Evolutionary conservation across 495 filamentous ascomycete species (phyloP).

Genomic region (Daldinia concentrica): DNA sequence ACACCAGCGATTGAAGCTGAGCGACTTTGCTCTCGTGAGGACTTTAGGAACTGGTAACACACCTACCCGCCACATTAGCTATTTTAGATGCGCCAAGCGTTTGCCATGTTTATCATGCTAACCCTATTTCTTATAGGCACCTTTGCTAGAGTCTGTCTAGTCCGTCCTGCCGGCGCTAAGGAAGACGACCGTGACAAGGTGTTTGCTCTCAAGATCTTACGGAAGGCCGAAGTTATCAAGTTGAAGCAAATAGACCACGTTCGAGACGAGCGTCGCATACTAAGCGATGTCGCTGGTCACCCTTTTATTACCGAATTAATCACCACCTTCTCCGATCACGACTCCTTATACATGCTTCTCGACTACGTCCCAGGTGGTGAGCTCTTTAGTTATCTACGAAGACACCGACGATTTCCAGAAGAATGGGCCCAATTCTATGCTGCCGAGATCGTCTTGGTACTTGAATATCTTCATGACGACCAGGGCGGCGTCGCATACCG

Average conservation of each 20-base stretch:
- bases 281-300: conserved; percentile 87
- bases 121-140: conserved; percentile 69
- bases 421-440: conserved; percentile 90
- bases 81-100: conserved; percentile 12
- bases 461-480: conserved; percentile 91
- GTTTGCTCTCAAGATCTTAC: conserved; percentile 91
- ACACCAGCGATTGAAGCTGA: conserved; percentile 54
- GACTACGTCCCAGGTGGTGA: conserved; percentile 95
- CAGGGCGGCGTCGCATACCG: conserved; percentile 87
- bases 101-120: conserved; percentile 19
- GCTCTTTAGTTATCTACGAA: conserved; percentile 91
- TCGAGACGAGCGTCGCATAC: conserved; percentile 87
- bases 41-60: conserved; percentile 85
- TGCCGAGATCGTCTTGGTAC: conserved; percentile 90
- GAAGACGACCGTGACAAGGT: conserved; percentile 71
- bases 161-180: conserved; percentile 65
- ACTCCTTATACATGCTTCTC: conserved; percentile 92
- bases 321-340: conserved; percentile 87
- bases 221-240: conserved; percentile 86
- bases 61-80: conserved; percentile 34
- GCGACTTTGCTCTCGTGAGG: conserved; percentile 86
- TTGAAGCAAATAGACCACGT: conserved; percentile 98
- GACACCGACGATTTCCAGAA: conserved; percentile 85
- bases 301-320: conserved; percentile 95
- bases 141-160: conserved; percentile 94